Evolutionary conservation across 352 stramenopile genomes (phyloP), one percentile per base, ranked within the genome.

Genomic region (Phytophthora sojae): DNA sequence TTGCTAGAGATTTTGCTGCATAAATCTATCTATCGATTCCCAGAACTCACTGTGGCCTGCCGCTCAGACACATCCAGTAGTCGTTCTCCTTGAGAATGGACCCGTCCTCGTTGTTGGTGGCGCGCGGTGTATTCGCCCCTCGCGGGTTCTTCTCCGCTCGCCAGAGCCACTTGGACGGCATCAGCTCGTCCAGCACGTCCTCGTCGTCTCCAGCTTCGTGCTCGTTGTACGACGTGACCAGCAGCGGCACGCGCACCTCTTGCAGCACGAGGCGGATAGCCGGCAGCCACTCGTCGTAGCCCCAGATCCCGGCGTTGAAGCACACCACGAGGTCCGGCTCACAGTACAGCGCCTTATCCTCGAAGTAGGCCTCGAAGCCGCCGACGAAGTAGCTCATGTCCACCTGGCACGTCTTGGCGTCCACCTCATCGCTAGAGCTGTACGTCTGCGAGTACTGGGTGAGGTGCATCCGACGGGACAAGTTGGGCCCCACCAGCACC

Each of bases 271-370:
- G 66, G 53, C 65, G 63, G 23, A 97, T 80, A 19, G 89, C 89
- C 21, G 89, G 89, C 8, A 92, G 58, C 90, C 90, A 97, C 64
- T 94, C 79, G 66, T 97, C 88, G 67, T 97, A 97, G 44, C 90
- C 90, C 90, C 90, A 97, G 26, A 97, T 85, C 4, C 90, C 90
- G 14, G 90, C 90, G 52, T 97, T 96, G 61, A 96, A 97, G 62
- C 86, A 94, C 44, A 94, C 83, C 1, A 81, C 79, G 6, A 94
- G 73, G 57, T 93, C 81, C 4, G 89, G 85, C 6, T 71, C 57
- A 52, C 67, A 54, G 69, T 91, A 93, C 51, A 61, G 32, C 11
- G 61, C 50, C 42, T 81, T 80, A 50, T 91, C 81, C 3, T 62
- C 26, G 53, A 81, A 85, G 49, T 85, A 93, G 19, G 64, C 67